These are phyloP conservation scores for Peronospora farinosa DNA, from an alignment of 352 stramenopile genomes.

Conservation along the genomic window DNA sequence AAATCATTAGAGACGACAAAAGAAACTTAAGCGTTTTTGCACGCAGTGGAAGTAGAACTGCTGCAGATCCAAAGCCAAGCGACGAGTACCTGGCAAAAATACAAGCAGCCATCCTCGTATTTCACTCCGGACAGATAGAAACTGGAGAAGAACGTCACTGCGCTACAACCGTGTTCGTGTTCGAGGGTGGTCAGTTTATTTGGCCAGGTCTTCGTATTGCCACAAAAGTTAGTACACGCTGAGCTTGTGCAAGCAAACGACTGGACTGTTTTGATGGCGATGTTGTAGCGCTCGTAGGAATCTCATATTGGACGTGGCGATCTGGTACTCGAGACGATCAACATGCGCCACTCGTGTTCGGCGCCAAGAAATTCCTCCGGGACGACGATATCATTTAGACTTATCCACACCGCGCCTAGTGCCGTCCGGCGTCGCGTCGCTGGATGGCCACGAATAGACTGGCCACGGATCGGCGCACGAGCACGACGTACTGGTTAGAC, in stretches of 20 bases:
- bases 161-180: slow-evolving; percentile 59
- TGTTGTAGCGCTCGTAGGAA: background rate
- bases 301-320: slow-evolving; percentile 16
- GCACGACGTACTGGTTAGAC: slow-evolving; percentile 68
- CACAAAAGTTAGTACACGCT: slow-evolving; percentile 51
- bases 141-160: slow-evolving; percentile 34
- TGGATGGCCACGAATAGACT: slow-evolving; percentile 61
- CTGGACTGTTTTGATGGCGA: too few species aligned
- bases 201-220: slow-evolving; percentile 41
- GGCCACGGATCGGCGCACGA: slow-evolving; percentile 67
- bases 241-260: slow-evolving; percentile 12
- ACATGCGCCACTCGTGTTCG: slow-evolving; percentile 63
- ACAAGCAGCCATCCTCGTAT: slow-evolving; percentile 64
- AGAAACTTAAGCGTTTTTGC: slow-evolving; percentile 33
- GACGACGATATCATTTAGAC: slow-evolving; percentile 68
- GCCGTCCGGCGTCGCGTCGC: slow-evolving; percentile 52
- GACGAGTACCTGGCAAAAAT: slow-evolving; percentile 33
- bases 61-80: slow-evolving; percentile 28
- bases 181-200: slow-evolving; percentile 48
- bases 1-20: slow-evolving; percentile 30
- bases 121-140: slow-evolving; percentile 51
- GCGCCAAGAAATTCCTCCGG: slow-evolving; percentile 62
- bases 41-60: slow-evolving; percentile 36
- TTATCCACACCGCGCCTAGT: slow-evolving; percentile 55
- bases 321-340: slow-evolving; percentile 51